Evolutionary conservation across 345 rosid genomes (phyloP), one percentile per base, ranked within the genome.

Genomic region (Abelmoschus esculentus): DNA sequence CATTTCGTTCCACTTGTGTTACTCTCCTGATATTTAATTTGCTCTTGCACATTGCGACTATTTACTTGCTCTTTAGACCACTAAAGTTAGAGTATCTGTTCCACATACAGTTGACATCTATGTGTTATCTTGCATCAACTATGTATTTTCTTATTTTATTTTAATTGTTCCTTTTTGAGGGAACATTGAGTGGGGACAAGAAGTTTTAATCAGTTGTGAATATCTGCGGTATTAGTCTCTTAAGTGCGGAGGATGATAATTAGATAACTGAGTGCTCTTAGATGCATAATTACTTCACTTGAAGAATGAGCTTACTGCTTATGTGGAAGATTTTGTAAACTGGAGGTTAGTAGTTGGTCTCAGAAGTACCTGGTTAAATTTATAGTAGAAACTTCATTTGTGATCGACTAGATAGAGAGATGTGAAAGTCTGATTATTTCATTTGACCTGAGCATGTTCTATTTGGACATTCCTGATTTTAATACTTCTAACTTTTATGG

Each of bases 331-430:
- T 28, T 12, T 29, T 58, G 61, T 57, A 29, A 28, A 59, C 63
- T 29, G 38, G 63, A 59, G 63, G 63, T 29, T 59, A 31, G 63
- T 57, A 28, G 61, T 57, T 57, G 61, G 61, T 57, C 61, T 57
- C 8, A 3, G 18, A 59, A 59, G 4, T 59, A 59, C 40, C 13
- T 59, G 63, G 26, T 22, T 22, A 22, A 22, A 22, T 34, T 17
- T 36, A 31, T 36, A n/a, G 28, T 61, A 17, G 14, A 61, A 17
- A 36, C 66, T 61, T 17, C 4, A n/a, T 8, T 36, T 36, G 47
- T 36, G 13, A 61, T n/a, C 7, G 26, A 10, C 28, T 61, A 17
- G 47, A 36, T 13, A 34, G 66, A 61, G 19, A 61, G 9, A 61
- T 61, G 67, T 40, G 19, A 11, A 62, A 62, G 52, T 38, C n/a